Conservation (phyloP, 2,329 filamentous ascomycete species). For the Delphinella strobiligena region DNA sequence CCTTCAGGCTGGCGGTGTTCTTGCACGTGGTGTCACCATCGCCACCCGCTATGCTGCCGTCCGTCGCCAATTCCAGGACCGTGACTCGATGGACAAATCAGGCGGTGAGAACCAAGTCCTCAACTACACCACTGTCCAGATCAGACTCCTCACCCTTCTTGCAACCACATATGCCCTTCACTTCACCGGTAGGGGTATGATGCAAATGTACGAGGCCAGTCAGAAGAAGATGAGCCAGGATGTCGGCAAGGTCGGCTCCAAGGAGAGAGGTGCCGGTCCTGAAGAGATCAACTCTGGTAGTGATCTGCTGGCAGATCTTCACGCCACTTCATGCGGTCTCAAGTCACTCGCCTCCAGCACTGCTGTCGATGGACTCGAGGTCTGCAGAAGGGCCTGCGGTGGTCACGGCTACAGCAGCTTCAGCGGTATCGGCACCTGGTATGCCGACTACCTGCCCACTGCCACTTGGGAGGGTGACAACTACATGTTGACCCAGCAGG, state of each 20-base stretch:
- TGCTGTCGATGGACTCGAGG: conserved; percentile 62
- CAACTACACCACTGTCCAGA: conserved; percentile 73
- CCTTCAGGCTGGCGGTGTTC: conserved; percentile 56
- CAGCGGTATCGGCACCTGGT: conserved; percentile 64
- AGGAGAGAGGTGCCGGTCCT: conserved; percentile 48
- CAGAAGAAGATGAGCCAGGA: conserved; percentile 51
- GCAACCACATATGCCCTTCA: conserved; percentile 67
- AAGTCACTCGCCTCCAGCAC: conserved; percentile 62
- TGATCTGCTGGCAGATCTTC: conserved; percentile 59
- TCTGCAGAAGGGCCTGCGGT: conserved; percentile 63
- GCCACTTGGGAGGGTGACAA: conserved; percentile 68
- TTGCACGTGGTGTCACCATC: conserved; percentile 67
- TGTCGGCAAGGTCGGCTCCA: conserved; percentile 28
- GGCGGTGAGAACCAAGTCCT: conserved; percentile 63
- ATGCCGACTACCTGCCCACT: conserved; percentile 63
- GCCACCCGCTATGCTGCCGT: conserved; percentile 63
- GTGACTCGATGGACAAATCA: conserved; percentile 47
- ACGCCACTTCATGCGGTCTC: conserved; percentile 64
- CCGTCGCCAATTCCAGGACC: conserved; percentile 66
- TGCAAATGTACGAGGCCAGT: conserved; percentile 59
- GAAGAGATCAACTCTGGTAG: conserved; percentile 56
- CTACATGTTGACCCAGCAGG: conserved; percentile 74
- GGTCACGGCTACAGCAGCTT: conserved; percentile 67
- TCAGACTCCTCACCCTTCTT: conserved; percentile 58
- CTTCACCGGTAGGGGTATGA: conserved; percentile 68